Evolutionary conservation across 305 asterid genomes (phyloP), one percentile per base, ranked within the genome.

Genomic region (Plantago coronopus): DNA sequence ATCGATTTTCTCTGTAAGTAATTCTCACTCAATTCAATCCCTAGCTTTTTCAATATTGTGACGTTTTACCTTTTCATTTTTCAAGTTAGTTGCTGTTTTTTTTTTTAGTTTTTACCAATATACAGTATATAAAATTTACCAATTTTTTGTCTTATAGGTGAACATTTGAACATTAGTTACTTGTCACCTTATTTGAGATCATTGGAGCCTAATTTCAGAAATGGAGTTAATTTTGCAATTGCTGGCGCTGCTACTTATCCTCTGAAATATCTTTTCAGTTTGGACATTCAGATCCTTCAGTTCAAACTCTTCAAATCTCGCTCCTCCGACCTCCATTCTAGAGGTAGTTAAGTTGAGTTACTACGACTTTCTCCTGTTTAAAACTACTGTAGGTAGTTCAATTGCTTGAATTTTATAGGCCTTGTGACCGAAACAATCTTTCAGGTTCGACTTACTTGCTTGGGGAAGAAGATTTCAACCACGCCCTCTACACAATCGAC

Each of bases 171-270:
- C 10, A 57, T 67, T 40, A 72, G 38, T 40, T 83, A 73, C 37
- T 72, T 83, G 81, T 75, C 63, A 61, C 83, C 86, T n/a, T 83
- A 83, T 68, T 63, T 83, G 70, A 84, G 78, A 17, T 74, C 86
- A 0, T 0, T 78, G 57, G 72, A 54, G 16, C 73, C 76, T 9
- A 61, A 74, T 65, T 83, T 71, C 62, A 61, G 68, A 7, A 83
- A 69, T 8, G 89, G 89, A 44, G 89, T 22, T 11, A 80, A 80
- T 61, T 83, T 80, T 65, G 86, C 89, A 4, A 54, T 78, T 17
- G 27, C 22, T n/a, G 83, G 89, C 12, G 59, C 82, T 17, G 46
- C 73, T 29, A 75, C 76, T 23, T 71, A 73, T 68, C 86, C 86
- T 5, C 65, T 51, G 67, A 37, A 63, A 11, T 59, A 19, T 60